Evolutionary conservation across 352 stramenopile species (phyloP).

Genomic region (Phytophthora aleatoria): DNA sequence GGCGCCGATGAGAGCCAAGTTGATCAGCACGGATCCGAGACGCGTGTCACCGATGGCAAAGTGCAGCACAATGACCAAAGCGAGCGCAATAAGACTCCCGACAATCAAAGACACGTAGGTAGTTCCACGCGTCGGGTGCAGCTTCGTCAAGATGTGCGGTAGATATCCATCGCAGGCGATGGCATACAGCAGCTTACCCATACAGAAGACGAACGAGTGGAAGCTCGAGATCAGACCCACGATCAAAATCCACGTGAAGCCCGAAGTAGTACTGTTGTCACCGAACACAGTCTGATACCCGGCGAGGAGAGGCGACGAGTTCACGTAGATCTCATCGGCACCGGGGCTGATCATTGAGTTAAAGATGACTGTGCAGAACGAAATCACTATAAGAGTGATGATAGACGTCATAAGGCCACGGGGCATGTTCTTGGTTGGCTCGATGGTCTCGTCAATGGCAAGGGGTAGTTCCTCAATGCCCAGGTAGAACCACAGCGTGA

Average conservation of each 20-base stretch:
- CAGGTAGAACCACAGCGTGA: slow-evolving; percentile 71
- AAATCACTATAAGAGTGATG: slow-evolving; percentile 51
- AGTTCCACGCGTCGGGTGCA: slow-evolving; percentile 51
- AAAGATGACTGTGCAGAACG: slow-evolving; percentile 64
- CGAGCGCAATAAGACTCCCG: slow-evolving; percentile 43
- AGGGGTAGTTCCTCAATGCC: slow-evolving; percentile 70
- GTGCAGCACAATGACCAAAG: slow-evolving; percentile 50
- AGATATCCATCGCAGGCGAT: slow-evolving; percentile 68
- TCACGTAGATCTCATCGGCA: slow-evolving; percentile 49
- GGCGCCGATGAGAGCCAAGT: slow-evolving; percentile 60
- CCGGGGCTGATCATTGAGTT: slow-evolving; percentile 63
- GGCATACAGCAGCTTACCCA: slow-evolving; percentile 62
- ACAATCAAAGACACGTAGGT: slow-evolving; percentile 48
- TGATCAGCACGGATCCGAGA: slow-evolving; percentile 65
- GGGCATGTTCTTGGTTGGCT: slow-evolving; percentile 67
- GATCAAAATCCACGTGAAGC: slow-evolving; percentile 66
- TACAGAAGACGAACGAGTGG: slow-evolving; percentile 79
- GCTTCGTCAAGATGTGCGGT: slow-evolving; percentile 50
- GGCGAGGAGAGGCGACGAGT: slow-evolving; percentile 49
- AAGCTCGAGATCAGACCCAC: slow-evolving; percentile 64
- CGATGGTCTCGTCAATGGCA: slow-evolving; percentile 65
- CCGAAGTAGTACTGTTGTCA: slow-evolving; percentile 56
- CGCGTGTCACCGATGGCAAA: slow-evolving; percentile 59
- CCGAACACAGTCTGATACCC: slow-evolving; percentile 67
- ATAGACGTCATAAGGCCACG: slow-evolving; percentile 56